Conservation (phyloP, 225 moss, liverwort and hornwort species). For the Ulota crispa region DNA sequence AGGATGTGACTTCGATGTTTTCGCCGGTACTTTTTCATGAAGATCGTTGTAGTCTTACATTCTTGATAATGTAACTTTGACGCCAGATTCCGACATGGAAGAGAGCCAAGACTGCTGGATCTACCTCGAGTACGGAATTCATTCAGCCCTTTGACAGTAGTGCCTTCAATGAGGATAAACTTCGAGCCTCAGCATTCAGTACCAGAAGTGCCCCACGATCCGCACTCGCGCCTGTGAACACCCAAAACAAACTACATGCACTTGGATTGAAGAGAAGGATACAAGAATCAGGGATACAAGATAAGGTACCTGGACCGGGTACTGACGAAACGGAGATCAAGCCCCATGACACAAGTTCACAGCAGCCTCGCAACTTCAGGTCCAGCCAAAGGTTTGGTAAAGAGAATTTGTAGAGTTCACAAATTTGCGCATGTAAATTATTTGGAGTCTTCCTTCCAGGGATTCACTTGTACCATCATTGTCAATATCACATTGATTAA, state of each 20-base stretch:
- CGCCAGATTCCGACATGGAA: slow-evolving; percentile 55
- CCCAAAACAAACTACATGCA: slow-evolving; percentile 37
- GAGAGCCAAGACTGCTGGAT: slow-evolving; percentile 32
- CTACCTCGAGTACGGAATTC: slow-evolving; percentile 26
- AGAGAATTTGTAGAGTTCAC: slow-evolving; percentile 44
- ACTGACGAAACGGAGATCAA: slow-evolving; percentile 26
- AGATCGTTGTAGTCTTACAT: background rate
- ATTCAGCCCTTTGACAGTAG: slow-evolving; percentile 18
- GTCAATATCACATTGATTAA: slow-evolving; percentile 32
- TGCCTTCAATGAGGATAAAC: slow-evolving; percentile 28
- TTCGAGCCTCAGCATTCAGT: slow-evolving; percentile 28
- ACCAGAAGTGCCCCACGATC: slow-evolving; percentile 37
- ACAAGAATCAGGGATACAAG: slow-evolving; percentile 39
- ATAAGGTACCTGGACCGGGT: slow-evolving; percentile 8
- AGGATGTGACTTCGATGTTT: background rate
- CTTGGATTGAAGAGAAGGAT: slow-evolving; percentile 43
- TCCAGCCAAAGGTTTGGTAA: slow-evolving; percentile 40
- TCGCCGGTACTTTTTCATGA: too few species aligned
- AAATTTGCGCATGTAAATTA: slow-evolving; percentile 26
- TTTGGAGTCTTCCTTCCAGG: background rate
- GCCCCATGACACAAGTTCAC: slow-evolving; percentile 25
- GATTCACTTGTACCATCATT: slow-evolving; percentile 32
- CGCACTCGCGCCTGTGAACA: slow-evolving; percentile 47
- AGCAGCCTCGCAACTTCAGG: slow-evolving; percentile 35
- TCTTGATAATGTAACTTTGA: background rate